Evolutionary conservation across 2,329 filamentous ascomycete genomes (phyloP), one percentile per base, ranked within the genome.

Genomic region (Kalaharituber pfeilii): DNA sequence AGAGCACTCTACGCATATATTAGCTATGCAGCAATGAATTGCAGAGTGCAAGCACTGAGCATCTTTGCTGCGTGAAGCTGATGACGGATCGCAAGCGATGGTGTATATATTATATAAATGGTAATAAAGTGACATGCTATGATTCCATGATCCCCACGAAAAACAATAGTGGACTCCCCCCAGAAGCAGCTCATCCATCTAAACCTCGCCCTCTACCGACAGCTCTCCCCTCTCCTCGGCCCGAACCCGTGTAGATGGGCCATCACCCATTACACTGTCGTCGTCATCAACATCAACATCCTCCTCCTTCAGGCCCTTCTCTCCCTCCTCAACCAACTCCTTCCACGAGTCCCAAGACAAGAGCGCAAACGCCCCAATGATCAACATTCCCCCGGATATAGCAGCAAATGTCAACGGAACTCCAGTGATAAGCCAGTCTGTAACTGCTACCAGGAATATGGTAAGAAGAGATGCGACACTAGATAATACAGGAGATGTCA

Each of bases 391-490:
- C n/a, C 91, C 91, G 0, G 79, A 65, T 11, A 96, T 74, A 2
- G 89, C 84, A 0, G 87, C 84, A 3, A 74, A 70, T 51, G 81
- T 84, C 20, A 94, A 72, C 0, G 83, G 78, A 62, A 82, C 75
- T 50, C 89, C 86, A 0, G 86, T 93, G 44, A 88, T 73, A 54
- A 88, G 66, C 80, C 91, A 93, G 69, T 98, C 91, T 53, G 85
- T 85, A 27, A 96, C 72, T 0, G 89, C 91, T 5, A 98, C 91
- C 57, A 96, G 79, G 73, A 98, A 96, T 61, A 98, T 98, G 22
- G 91, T 98, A 49, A 98, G 74, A 27, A 98, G 77, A 2, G 89
- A 86, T 0, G 91, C 91, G 9, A 98, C 91, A 18, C 84, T 93
- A 55, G 83, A 89, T 3, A 98, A 74, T 2, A 98, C 91, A 0